These are phyloP conservation scores for Didymella sp. DNA, from an alignment of 2,329 filamentous ascomycete species.

Conservation along the genomic window DNA sequence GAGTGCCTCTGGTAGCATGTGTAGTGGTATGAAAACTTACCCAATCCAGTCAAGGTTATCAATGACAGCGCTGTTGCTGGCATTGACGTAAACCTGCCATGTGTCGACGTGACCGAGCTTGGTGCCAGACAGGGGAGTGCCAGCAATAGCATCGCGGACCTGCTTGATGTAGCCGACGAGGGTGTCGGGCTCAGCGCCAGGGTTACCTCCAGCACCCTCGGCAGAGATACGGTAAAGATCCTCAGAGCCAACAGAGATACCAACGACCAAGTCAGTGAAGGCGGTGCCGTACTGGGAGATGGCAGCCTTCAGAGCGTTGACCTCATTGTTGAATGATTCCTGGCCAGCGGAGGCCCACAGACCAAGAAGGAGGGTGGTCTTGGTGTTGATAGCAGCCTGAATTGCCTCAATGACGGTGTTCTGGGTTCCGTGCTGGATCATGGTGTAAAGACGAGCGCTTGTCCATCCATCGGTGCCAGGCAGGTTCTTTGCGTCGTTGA, in stretches of 20 bases:
- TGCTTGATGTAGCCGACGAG: constrained; percentile 74
- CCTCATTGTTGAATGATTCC: constrained; percentile 71
- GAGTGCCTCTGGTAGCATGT: no score
- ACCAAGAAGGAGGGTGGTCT: constrained; percentile 80
- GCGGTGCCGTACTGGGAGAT: constrained; percentile 71
- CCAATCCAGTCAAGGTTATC: constrained; percentile 75
- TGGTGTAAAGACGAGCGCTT: constrained; percentile 77
- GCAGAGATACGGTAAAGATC: constrained; percentile 70
- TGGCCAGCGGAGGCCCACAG: constrained; percentile 79
- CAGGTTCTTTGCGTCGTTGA: constrained; percentile 69
- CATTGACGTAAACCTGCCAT: constrained; percentile 71
- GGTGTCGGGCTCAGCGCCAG: constrained; percentile 67
- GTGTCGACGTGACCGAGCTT: constrained; percentile 87
- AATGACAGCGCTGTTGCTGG: constrained; percentile 73
- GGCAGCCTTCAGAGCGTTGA: constrained; percentile 73
- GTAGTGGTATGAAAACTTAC: no score
- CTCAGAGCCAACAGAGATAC: constrained; percentile 86
- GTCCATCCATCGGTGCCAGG: constrained; percentile 66
- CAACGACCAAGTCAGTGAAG: constrained; percentile 72
- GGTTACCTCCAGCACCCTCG: constrained; percentile 68
- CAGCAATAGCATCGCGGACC: constrained; percentile 68
- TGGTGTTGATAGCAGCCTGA: constrained; percentile 80
- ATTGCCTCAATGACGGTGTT: constrained; percentile 73
- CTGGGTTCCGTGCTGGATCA: constrained; percentile 71
- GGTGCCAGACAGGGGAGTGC: constrained; percentile 64